Base-by-base conservation (phyloP, 1,284 basidiomycete genomes). In the Microbotryum silenes-acaulis region DNA sequence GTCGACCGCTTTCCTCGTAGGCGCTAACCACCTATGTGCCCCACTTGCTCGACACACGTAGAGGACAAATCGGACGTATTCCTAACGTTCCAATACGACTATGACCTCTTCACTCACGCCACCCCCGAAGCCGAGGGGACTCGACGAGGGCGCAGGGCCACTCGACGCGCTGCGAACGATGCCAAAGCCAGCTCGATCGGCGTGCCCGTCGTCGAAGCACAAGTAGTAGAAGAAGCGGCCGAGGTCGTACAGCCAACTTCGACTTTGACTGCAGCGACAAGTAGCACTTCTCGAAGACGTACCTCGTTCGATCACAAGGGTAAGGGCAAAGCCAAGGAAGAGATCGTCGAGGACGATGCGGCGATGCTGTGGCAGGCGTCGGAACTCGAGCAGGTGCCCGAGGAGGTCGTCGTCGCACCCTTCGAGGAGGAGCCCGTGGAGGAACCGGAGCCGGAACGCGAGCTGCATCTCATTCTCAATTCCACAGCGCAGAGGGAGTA, bases 11-110 rank as follows among this genome's bases (percentile, higher is more conserved):
- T 12, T 10, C 7, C 23, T 12, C 48, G 9, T 9, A 14, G 8
- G n/a, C 25, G 9, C 48, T 21, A 1, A 47, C 27, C 25, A 31
- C 20, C 7, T 23, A 50, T 58, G 12, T 58, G 12, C 54, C 31
- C 9, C 46, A 18, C 16, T 16, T 42, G 18, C 14, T 33, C 33
- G 31, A 44, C 9, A 37, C 9, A 2, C 14, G 16, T 56, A 69
- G 67, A 77, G 61, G 88, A 91, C 69, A 82, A 82, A 33, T 85
- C 86, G 9, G 76, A 78, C 42, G 88, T 88, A 6, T 91, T 88
- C 71, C 79, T 81, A 65, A 55, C 63, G 9, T 59, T 67, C 27
- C 68, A 89, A 85, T 88, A 81, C 70, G 85, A 87, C 79, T 89
- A 27, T 49, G 55, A 58, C 42, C 50, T 63, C 29, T 74, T 85